Base-by-base conservation (phyloP, 140 eudicot genomes). In the Ambrosia hybrid region DNA sequence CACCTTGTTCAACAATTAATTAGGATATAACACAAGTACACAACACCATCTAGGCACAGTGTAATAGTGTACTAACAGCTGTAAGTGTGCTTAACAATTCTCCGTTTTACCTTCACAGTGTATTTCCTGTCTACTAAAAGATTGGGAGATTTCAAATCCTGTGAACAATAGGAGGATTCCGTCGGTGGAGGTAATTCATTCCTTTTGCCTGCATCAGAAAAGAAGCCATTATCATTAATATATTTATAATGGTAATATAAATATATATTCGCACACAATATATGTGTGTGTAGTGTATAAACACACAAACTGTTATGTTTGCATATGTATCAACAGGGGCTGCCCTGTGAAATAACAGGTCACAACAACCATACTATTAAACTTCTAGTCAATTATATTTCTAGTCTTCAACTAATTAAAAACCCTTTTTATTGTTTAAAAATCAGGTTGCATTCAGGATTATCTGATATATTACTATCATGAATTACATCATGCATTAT, bases 81-180 rank as follows among this genome's bases (percentile, higher is more conserved):
- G 10, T 30, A 46, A 48, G 2, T 62, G 30, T 75, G 60, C 52
- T 59, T 17, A 61, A 61, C 46, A 76, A 21, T 69, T 70, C 66
- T 62, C 30, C 3, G n/a, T 43, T 77, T 66, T 76, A 89, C 98
- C 97, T 93, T 93, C 60, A 93, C 98, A 1, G 98, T 93, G 71
- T 87, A 93, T 74, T 90, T 93, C 59, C 85, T 87, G 83, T 93
- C 98, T 62, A 93, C 98, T 79, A 93, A 80, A 55, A 93, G 98
- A 80, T 93, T 93, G 14, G 98, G 98, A 77, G 98, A 93, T 75
- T 93, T 93, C 76, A 93, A 69, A 81, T 93, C 98, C 98, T 84
- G 67, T 93, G 98, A 77, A 93, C 98, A 69, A 93, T 82, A 41
- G 98, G 98, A 73, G 98, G 98, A 76, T 84, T 93, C 61, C 89